Evolutionary conservation across 352 stramenopile genomes (phyloP), one percentile per base, ranked within the genome.

Genomic region (Globisporangium heterothallicum): DNA sequence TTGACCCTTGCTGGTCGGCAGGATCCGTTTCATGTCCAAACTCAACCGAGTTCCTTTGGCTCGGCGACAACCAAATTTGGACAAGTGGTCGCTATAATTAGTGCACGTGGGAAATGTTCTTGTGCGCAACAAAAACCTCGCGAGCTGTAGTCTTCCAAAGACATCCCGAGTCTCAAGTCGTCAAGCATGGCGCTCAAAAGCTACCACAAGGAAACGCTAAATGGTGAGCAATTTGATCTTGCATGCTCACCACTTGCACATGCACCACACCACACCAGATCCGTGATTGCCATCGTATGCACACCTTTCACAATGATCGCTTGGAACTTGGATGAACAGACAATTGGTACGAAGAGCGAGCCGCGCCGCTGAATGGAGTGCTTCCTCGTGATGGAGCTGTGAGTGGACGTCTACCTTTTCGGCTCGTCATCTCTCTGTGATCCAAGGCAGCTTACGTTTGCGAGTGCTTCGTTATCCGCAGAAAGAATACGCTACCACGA

Each of bases 321-420:
- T 22, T 19, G 18, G 9, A 7, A 38, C 34, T 34, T 42, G 27
- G 29, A 38, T 49, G 32, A n/a, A 14, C 26, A 93, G 82, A 87
- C 50, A 93, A 93, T 48, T 93, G 82, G 82, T 90, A 76, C 49
- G 82, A 93, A 68, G 82, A 93, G 52, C 78, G 82, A 16, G 58
- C 65, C 2, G 40, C 61, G 42, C 68, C 78, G 18, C 54, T 93
- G 10, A 86, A 84, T 24, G 75, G 82, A 13, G 75, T 91, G 0
- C 63, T 93, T 10, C 82, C 82, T 27, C 42, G 62, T 16, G 77
- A 92, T 53, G 66, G 66, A 55, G 41, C 64, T 70, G 81, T 90
- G 61, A 29, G 68, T 30, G 27, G 13, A 8, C 35, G 3, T 6
- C 9, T 14, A 42, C 14, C 5, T 9, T 24, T 24, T 16, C 12